These are phyloP conservation scores for Cordyceps fumosorosea DNA, from an alignment of 2,329 filamentous ascomycete species.

Conservation along the genomic window DNA sequence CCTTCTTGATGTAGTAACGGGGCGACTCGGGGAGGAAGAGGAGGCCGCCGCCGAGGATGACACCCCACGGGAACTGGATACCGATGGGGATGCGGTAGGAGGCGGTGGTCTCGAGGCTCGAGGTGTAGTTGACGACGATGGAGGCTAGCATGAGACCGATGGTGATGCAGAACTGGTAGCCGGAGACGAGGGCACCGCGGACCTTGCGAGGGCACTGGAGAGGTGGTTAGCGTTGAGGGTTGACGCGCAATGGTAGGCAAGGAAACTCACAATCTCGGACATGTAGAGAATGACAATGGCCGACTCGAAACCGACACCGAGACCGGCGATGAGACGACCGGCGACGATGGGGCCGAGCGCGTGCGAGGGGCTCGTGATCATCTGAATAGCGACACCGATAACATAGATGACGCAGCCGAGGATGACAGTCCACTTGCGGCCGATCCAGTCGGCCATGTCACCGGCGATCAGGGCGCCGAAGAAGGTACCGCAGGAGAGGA, in stretches of 20 bases:
- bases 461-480: slow-evolving; percentile 71
- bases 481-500: slow-evolving; percentile 73
- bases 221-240: slow-evolving; percentile 21
- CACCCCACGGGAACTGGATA: slow-evolving; percentile 73
- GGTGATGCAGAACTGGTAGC: slow-evolving; percentile 80
- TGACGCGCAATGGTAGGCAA: background rate
- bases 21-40: slow-evolving; percentile 78
- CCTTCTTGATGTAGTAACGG: slow-evolving; percentile 77
- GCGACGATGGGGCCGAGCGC: slow-evolving; percentile 58
- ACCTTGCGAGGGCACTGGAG: slow-evolving; percentile 57
- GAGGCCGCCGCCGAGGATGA: slow-evolving; percentile 67
- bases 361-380: slow-evolving; percentile 38
- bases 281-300: slow-evolving; percentile 81
- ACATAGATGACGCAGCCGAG: slow-evolving; percentile 66
- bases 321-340: slow-evolving; percentile 67
- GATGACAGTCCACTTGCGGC: slow-evolving; percentile 66
- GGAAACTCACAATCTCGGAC: slow-evolving; percentile 64
- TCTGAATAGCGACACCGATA: slow-evolving; percentile 62
- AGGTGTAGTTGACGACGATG: slow-evolving; percentile 65
- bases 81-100: slow-evolving; percentile 76
- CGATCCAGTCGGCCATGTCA: slow-evolving; percentile 69
- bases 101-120: slow-evolving; percentile 53
- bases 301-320: slow-evolving; percentile 76
- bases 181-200: slow-evolving; percentile 69
- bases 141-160: slow-evolving; percentile 71